A percentile compares a stretch with the other conserved stretches of the same genome.
Evolutionary conservation across 371 early-diverging fungal species (phyloP).

Genomic region (Mucor mucedo): DNA sequence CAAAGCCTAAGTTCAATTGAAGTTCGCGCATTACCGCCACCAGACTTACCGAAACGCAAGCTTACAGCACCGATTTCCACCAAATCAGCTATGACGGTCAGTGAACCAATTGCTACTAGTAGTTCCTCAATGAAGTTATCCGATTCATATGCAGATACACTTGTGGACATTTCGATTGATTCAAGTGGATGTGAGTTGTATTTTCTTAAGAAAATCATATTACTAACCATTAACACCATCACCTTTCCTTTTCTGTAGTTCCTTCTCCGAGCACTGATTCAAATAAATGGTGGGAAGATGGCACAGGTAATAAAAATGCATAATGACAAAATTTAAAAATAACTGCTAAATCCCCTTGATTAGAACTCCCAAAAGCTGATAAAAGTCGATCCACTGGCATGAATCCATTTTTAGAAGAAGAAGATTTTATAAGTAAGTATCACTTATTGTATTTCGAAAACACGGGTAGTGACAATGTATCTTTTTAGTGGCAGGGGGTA

Average conservation of each 20-base stretch:
- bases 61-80: conserved; percentile 6
- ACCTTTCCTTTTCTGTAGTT: conserved; percentile 17
- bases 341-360: background rate
- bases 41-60: conserved; percentile 31
- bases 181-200: conserved; percentile 14
- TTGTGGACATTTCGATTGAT: conserved; percentile 31
- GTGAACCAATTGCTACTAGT: background rate
- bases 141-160: conserved; percentile 33
- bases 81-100: background rate
- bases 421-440: conserved; percentile 14
- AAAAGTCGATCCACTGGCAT: conserved; percentile 23
- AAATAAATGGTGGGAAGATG: conserved; percentile 55
- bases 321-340: background rate
- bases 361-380: conserved; percentile 38
- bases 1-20: conserved; percentile 45
- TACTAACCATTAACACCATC: background rate
- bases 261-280: conserved; percentile 48
- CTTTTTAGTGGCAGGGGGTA: conserved; percentile 9
- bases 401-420: conserved; percentile 41
- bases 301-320: conserved; percentile 14
- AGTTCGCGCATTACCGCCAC: conserved; percentile 16
- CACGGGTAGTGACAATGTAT: background rate
- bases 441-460: background rate
- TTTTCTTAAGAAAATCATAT: background rate
- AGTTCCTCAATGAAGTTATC: conserved; percentile 29